Evolutionary conservation across 768 basidiomycete genomes (phyloP), one percentile per base, ranked within the genome.

Genomic region (Pleurotus salmoneostramineus): DNA sequence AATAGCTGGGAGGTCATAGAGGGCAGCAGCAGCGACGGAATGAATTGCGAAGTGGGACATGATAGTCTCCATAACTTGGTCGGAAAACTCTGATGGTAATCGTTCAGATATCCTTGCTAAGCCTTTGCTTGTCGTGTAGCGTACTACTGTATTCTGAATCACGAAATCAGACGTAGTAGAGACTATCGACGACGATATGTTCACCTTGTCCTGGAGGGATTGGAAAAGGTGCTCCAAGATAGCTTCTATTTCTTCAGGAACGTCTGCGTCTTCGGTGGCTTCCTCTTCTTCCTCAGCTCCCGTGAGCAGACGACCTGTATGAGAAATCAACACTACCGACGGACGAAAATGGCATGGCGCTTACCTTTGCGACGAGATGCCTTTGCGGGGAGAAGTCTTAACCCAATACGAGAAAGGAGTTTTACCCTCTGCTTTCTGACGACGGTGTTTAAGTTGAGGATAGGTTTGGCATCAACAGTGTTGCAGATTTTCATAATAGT

Each of bases 81-180:
- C 73, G 2, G 83, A 77, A 63, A 93, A 90, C 35, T 88, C 86
- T 1, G 72, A 59, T 1, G 97, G 91, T 1, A 99, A 81, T 40
- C 90, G 82, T 62, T 90, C 87, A 2, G 91, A 80, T 46, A 98
- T 82, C 5, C 95, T 85, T 6, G 95, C 91, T 6, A 98, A 74
- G 40, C 91, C 91, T 71, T 98, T 99, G 7, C 97, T 91, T 4
- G 93, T 84, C 11, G 96, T 94, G 83, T 93, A 98, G 50, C 97
- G 89, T 10, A 98, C 93, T 31, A 95, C 77, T 0, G 96, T 98
- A 65, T 97, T 95, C 95, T 98, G 36, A 40, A 6, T 31, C 40
- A 37, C n/a, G 6, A 35, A 31, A 17, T n/a, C 37, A 52, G 50
- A 55, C 21, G 3, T 27, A 27, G 58, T 35, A 45, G 45, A 58